Base-by-base conservation (phyloP, 1,284 basidiomycete species). In the Peniophora sp. region DNA sequence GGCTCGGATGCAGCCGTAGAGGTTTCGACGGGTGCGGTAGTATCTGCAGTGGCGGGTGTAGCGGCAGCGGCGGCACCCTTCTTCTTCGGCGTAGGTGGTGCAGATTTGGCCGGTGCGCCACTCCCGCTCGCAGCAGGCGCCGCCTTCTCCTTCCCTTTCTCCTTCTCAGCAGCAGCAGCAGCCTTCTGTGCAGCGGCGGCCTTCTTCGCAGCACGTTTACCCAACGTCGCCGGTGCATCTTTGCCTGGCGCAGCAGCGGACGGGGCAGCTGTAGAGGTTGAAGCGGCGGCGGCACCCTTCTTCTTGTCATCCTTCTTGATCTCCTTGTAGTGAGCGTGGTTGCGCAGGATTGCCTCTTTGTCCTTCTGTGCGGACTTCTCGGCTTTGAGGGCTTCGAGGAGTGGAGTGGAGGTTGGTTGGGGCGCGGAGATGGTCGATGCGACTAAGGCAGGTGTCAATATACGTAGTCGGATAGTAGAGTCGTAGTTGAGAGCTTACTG, bases 311-410 rank as follows among this genome's bases (percentile, higher is more conserved):
- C 74, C 57, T 75, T 78, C 59, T 75, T 75, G 8, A 59, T 61
- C 25, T 81, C 80, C 58, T 81, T 79, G 66, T 85, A 85, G 62
- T 85, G 83, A 0, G 82, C 75, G 25, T 85, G 82, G 50, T 78
- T 83, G 34, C 83, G 79, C 24, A 81, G 69, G 55, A 83, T 84
- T 17, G 79, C 70, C 55, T 85, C 83, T 59, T 81, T 85, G 61
- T 88, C 85, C 55, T 79, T 82, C 58, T 81, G 75, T 0, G 84
- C 83, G 3, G 75, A 75, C 61, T 85, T 88, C 65, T 90, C 85
- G 0, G 85, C 85, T 58, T 89, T 89, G 50, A 97, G 78, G 2
- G 92, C 90, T 59, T 94, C 92, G 32, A 97, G 78, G 22, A 96
- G 76, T 0, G 93, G 93, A 0, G 93, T 96, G 0, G 87, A 86